These are phyloP conservation scores for Diversispora eburnea DNA, from an alignment of 192 early-diverging fungal species.

Conservation along the genomic window DNA sequence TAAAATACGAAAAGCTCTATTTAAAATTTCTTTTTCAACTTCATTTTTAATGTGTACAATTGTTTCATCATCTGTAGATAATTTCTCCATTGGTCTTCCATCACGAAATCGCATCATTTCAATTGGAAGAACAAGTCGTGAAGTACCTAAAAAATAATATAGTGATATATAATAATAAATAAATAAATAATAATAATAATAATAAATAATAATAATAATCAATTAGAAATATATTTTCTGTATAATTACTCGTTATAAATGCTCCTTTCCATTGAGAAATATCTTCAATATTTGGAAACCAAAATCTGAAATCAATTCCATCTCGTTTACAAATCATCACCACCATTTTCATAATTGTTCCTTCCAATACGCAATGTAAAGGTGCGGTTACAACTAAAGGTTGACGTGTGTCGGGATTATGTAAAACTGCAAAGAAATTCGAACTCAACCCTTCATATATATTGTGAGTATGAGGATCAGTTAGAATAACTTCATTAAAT, in stretches of 20 bases:
- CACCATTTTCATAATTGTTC: slow-evolving; percentile 64
- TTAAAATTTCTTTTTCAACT: slow-evolving; percentile 25
- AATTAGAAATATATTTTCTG: not conserved
- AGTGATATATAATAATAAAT: not conserved
- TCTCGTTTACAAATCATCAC: slow-evolving; percentile 49
- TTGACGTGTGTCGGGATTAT: slow-evolving; percentile 32
- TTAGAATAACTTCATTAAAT: slow-evolving; percentile 59
- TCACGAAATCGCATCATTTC: slow-evolving; percentile 42
- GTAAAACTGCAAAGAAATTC: slow-evolving; percentile 59
- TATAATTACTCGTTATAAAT: slow-evolving; percentile 60
- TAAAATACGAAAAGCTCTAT: slow-evolving; percentile 5
- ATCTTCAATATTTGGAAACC: slow-evolving; percentile 52
- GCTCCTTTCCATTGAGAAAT: slow-evolving; percentile 59
- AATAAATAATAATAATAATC: not conserved
- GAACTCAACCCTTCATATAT: slow-evolving; percentile 69
- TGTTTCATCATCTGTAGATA: not conserved
- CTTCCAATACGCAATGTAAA: slow-evolving; percentile 52
- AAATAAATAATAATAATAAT: not conserved
- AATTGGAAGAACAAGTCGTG: slow-evolving; percentile 53
- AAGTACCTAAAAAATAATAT: slow-evolving; percentile 43
- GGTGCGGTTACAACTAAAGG: slow-evolving; percentile 51
- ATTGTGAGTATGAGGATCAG: slow-evolving; percentile 48
- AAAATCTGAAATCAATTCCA: slow-evolving; percentile 49
- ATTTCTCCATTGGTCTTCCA: slow-evolving; percentile 23
- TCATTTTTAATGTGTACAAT: slow-evolving; percentile 17